phyloP scores from a whole-genome alignment of 129 eudicot genomes.

The Cynara cardunculus region DNA sequence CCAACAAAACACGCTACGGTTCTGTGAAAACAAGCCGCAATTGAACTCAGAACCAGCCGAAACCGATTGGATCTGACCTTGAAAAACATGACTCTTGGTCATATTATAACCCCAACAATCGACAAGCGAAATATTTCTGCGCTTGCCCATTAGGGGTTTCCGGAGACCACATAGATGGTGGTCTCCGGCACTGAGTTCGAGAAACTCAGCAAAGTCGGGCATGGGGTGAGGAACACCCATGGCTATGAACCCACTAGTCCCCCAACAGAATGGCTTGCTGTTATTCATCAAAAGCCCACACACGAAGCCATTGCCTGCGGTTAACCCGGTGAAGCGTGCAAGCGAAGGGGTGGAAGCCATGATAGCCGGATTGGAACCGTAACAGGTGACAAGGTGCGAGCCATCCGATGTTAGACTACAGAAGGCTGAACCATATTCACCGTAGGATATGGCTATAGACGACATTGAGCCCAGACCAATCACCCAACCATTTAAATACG shows the following conservation, averaged over 20 bases:
- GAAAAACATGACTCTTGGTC: conserved; percentile 65
- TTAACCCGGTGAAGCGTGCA: conserved; percentile 55
- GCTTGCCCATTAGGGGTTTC: conserved; percentile 64
- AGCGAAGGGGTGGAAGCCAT: conserved; percentile 52
- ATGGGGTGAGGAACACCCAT: conserved; percentile 68
- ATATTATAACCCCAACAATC: conserved; percentile 99
- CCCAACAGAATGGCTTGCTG: conserved; percentile 87
- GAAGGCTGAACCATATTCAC: conserved; percentile 84
- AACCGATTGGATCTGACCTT: conserved; percentile 74
- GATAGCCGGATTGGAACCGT: conserved; percentile 72
- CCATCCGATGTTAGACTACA: conserved; percentile 89
- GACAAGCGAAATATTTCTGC: conserved; percentile 60
- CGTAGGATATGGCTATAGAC: conserved; percentile 83
- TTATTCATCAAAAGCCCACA: conserved; percentile 73
- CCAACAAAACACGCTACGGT: conserved; percentile 83
- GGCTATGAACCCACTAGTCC: conserved; percentile 56
- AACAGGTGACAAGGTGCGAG: conserved; percentile 80
- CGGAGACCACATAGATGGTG: conserved; percentile 82
- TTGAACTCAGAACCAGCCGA: conserved; percentile 89
- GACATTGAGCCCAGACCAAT: conserved; percentile 88
- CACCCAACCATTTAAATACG: conserved; percentile 37
- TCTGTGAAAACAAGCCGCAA: conserved; percentile 77
- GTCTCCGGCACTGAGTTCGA: conserved; percentile 93
- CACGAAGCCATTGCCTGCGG: conserved; percentile 86
- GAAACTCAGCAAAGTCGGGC: conserved; percentile 47